Evolutionary conservation across 108 stramenopile species (phyloP).

Genomic region (Cylindrotheca fusiformis): DNA sequence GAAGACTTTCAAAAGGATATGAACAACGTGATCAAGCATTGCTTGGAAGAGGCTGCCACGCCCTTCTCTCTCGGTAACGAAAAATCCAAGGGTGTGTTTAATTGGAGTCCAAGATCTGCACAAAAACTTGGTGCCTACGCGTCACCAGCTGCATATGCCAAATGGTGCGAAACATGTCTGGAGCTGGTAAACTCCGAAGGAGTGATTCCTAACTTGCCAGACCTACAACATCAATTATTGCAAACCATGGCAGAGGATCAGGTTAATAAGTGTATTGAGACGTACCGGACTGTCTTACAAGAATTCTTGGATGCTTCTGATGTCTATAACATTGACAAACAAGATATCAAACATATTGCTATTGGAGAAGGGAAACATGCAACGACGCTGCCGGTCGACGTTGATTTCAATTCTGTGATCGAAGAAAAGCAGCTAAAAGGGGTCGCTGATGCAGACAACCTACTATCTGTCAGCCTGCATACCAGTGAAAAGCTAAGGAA

Average conservation of each 20-base stretch:
- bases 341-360: background rate
- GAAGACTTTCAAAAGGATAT: conserved; percentile 11
- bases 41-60: background rate
- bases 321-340: conserved; percentile 1
- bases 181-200: conserved; percentile 7
- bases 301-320: conserved; percentile 4
- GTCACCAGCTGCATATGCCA: background rate
- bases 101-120: background rate
- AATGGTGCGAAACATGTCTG: conserved; percentile 2
- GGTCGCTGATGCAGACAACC: background rate
- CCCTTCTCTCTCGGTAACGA: conserved; percentile 6
- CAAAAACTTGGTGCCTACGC: background rate
- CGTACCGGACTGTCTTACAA: background rate
- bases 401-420: background rate
- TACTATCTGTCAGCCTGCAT: background rate
- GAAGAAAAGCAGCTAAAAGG: background rate
- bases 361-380: background rate
- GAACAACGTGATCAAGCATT: background rate
- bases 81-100: background rate
- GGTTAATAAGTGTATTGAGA: conserved; percentile 4
- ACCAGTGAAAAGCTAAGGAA: background rate
- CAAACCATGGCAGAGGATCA: conserved; percentile 4
- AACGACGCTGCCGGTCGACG: background rate
- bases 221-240: conserved; percentile 7
- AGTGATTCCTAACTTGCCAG: conserved; percentile 10